Base-by-base conservation (phyloP, 495 filamentous ascomycete species). In the Ramalina peruviana region DNA sequence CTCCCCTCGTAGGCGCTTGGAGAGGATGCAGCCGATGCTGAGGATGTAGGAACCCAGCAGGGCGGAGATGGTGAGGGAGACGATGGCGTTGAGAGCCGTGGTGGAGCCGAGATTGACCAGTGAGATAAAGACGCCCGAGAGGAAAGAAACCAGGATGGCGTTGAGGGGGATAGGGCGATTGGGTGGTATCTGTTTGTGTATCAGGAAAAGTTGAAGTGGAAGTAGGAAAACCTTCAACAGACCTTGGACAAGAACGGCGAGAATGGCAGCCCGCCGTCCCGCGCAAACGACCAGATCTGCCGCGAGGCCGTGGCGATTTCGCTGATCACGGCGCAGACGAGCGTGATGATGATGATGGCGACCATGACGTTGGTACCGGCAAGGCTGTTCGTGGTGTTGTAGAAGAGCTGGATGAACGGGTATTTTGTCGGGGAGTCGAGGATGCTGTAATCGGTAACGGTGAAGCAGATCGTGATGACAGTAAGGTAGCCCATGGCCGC, bases 81-180 rank as follows among this genome's bases (percentile, higher is more conserved):
- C 46, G 43, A 59, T 67, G 27, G 71, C 71, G 56, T 76, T 73
- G 56, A 82, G 71, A 6, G 76, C 78, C 4, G 69, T 65, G 3
- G 65, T 50, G 0, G 73, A 78, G 20, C 75, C 78, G 49, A 83
- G 70, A 54, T 78, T 79, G 60, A 83, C 80, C 26, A 80, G 54
- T 7, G 50, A 48, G 50, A 59, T 59, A 21, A 56, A 39, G 27
- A 59, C 25, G 15, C 57, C 57, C 43, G 74, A 65, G 36, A 59
- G 50, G 54, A 72, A 67, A 4, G 70, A 70, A 36, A 75, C 50
- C 20, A 71, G 53, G 42, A 74, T 67, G 1, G 78, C 66, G 55
- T 72, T 73, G 46, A 73, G 58, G 10, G 74, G 79, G 36, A 84
- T 68, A 44, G 72, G 67, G 50, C 59, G 72, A 43, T 23, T 37